Percentiles rank a stretch among this genome's conserved stretches.
Evolutionary conservation across 805 yeast genomes (phyloP).

Genomic region (Ogataea paradorogensis): DNA sequence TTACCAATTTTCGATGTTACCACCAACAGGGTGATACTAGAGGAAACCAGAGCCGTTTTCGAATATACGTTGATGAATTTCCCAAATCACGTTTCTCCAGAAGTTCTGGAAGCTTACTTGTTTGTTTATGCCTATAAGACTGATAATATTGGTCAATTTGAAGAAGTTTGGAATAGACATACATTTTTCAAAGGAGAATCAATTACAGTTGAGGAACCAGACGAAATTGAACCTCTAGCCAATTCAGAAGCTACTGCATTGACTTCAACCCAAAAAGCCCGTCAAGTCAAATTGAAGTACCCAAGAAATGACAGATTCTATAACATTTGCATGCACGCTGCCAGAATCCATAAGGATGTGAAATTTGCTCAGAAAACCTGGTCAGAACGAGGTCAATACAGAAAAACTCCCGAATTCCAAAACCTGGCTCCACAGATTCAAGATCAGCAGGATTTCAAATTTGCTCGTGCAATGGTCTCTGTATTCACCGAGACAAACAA

Average conservation of each 20-base stretch:
- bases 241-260: slow-evolving; percentile 2
- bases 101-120: slow-evolving; percentile 50
- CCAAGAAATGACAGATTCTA: slow-evolving; percentile 50
- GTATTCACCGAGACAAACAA: slow-evolving; percentile 54
- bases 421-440: slow-evolving; percentile 35
- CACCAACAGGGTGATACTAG: slow-evolving; percentile 41
- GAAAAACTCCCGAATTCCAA: slow-evolving; percentile 54
- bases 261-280: slow-evolving; percentile 13
- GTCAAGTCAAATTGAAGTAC: slow-evolving; percentile 13
- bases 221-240: slow-evolving; percentile 5
- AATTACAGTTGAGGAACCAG: slow-evolving; percentile 22
- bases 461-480: slow-evolving; percentile 70
- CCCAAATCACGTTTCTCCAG: slow-evolving; percentile 42
- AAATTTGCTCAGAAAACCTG: slow-evolving; percentile 65
- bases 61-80: slow-evolving; percentile 44
- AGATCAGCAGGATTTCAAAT: slow-evolving; percentile 53
- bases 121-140: slow-evolving; percentile 41
- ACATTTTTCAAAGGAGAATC: slow-evolving; percentile 35
- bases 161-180: slow-evolving; percentile 33
- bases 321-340: slow-evolving; percentile 63
- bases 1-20: slow-evolving; percentile 46
- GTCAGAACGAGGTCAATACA: slow-evolving; percentile 73
- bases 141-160: slow-evolving; percentile 34
- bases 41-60: slow-evolving; percentile 81
- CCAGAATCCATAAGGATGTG: slow-evolving; percentile 51